Evolutionary conservation across 345 rosid genomes (phyloP).

Genomic region (Bretschneidera sinensis): DNA sequence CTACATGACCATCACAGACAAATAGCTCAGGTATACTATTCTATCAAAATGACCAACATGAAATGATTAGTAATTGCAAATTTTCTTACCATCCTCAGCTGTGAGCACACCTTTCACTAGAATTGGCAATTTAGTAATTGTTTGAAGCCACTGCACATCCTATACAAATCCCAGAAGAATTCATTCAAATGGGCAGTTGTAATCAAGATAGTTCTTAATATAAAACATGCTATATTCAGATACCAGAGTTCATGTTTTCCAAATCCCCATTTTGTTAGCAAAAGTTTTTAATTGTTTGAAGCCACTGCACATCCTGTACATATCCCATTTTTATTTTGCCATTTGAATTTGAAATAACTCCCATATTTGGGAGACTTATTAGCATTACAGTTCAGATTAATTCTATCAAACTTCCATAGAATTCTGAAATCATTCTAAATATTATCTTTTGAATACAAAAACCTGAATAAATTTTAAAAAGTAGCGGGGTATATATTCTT

Average conservation of each 20-base stretch:
- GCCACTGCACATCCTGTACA: too few species aligned
- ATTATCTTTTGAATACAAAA: too few species aligned
- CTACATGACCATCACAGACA: conserved; percentile 30
- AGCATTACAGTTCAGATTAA: background rate
- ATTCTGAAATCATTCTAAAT: too few species aligned
- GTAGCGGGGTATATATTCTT: too few species aligned
- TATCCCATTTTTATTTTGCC: too few species aligned
- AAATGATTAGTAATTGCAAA: background rate
- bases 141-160: conserved; percentile 88
- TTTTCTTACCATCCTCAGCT: conserved; percentile 68
- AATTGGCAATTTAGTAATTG: conserved; percentile 78
- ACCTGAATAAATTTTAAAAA: too few species aligned
- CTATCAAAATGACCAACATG: background rate
- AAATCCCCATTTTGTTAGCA: too few species aligned
- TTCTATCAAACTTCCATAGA: too few species aligned
- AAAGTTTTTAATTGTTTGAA: too few species aligned
- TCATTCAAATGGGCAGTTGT: background rate
- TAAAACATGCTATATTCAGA: too few species aligned
- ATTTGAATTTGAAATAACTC: too few species aligned
- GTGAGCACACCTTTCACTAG: conserved; percentile 87
- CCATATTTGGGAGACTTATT: background rate
- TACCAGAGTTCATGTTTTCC: too few species aligned
- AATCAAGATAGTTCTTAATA: background rate
- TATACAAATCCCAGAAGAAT: conserved; percentile 16
- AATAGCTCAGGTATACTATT: background rate